phyloP scores from a whole-genome alignment of 2,329 filamentous ascomycete species.

The Sporothrix euskadiensis region DNA sequence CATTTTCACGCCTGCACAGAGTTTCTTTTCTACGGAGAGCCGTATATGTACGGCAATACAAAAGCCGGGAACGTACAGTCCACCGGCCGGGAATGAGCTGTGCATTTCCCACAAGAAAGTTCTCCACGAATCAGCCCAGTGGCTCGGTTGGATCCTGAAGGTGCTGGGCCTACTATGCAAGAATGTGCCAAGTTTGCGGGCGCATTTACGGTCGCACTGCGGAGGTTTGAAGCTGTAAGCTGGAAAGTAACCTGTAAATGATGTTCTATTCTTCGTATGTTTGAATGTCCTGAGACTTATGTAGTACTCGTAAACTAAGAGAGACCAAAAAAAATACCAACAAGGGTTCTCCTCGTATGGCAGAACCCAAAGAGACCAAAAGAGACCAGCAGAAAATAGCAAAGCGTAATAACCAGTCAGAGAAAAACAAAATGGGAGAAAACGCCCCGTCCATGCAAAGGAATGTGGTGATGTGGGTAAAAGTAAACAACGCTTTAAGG shows the following conservation, averaged over 20 bases:
- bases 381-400: neutral
- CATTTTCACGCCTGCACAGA: neutral
- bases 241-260: neutral
- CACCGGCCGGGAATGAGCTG: neutral
- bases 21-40: neutral
- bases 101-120: neutral
- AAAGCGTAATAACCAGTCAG: constrained; percentile 7
- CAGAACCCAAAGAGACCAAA: neutral
- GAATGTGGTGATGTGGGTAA: constrained; percentile 28
- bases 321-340: neutral
- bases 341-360: neutral
- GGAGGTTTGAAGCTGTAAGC: neutral
- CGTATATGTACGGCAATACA: neutral
- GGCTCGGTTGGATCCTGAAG: neutral
- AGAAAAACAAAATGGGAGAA: neutral
- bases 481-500: constrained; percentile 3
- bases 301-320: constrained; percentile 6
- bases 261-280: constrained; percentile 1
- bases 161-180: neutral
- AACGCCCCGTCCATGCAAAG: constrained; percentile 33
- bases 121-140: neutral
- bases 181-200: neutral
- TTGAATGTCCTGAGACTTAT: constrained; percentile 17
- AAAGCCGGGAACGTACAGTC: neutral
- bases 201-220: neutral